phyloP scores from a whole-genome alignment of 805 yeast species.

The Naumovozyma castellii region DNA sequence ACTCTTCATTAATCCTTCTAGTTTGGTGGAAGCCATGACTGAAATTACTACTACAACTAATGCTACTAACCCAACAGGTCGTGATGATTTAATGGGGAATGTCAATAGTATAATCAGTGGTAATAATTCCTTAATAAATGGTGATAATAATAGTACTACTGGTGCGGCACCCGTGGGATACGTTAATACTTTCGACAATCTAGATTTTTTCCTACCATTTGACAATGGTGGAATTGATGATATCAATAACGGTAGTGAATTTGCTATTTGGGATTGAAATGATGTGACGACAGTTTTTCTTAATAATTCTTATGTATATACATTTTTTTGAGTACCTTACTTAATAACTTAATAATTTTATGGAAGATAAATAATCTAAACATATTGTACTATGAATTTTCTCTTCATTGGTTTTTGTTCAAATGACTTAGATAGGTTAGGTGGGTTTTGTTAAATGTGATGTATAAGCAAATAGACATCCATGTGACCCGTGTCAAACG shows the following conservation, averaged over 20 bases:
- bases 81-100: not conserved
- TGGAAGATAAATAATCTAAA: too few relatives aligned
- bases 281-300: not conserved
- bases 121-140: not conserved
- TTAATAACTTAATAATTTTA: too few relatives aligned
- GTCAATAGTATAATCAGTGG: conserved; percentile 1
- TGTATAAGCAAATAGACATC: too few relatives aligned
- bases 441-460: too few relatives aligned
- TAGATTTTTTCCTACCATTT: conserved; percentile 20
- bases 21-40: conserved; percentile 22
- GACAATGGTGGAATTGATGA: conserved; percentile 25
- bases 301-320: not conserved
- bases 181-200: conserved; percentile 12
- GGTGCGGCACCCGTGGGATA: not conserved
- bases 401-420: too few relatives aligned
- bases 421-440: too few relatives aligned
- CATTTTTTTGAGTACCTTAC: not conserved
- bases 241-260: conserved; percentile 18
- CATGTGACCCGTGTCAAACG: too few relatives aligned
- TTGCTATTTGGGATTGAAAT: conserved; percentile 24
- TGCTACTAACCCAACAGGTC: not conserved
- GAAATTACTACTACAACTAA: conserved; percentile 5
- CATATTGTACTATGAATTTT: too few relatives aligned
- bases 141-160: not conserved
- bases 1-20: conserved; percentile 25